A percentile compares a stretch with the other conserved stretches of the same genome.
These are phyloP conservation scores for Sclerotinia minor DNA, from an alignment of 2,329 filamentous ascomycete genomes.

Conservation along the genomic window DNA sequence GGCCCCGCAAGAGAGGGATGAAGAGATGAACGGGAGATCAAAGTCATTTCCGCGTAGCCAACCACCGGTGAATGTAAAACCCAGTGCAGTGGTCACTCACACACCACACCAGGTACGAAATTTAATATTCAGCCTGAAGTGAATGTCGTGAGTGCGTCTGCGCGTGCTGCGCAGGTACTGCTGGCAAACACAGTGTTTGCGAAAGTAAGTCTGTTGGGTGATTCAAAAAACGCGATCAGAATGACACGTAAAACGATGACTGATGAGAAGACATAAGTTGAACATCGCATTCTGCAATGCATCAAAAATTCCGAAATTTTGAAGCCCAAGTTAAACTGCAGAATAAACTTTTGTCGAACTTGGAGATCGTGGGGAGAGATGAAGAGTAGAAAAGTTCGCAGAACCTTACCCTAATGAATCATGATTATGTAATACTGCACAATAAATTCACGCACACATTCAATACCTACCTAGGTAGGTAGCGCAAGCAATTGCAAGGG, in stretches of 20 bases:
- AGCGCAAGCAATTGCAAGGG: not conserved
- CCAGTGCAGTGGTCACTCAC: slow-evolving; percentile 14
- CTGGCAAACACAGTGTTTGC: slow-evolving; percentile 1
- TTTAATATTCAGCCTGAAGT: slow-evolving; percentile 16
- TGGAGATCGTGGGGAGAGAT: not conserved
- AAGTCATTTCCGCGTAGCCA: slow-evolving; percentile 3
- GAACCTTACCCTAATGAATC: not conserved
- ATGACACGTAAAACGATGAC: not conserved
- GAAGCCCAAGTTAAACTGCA: not conserved
- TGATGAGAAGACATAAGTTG: not conserved
- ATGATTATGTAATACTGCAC: slow-evolving; percentile 4
- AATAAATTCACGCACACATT: not conserved
- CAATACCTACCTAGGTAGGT: not conserved
- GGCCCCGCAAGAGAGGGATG: not conserved
- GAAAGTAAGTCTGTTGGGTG: not conserved
- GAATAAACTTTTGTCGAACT: not conserved
- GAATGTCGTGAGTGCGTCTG: not conserved
- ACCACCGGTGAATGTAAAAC: slow-evolving; percentile 3
- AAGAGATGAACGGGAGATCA: not conserved
- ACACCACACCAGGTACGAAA: slow-evolving; percentile 19
- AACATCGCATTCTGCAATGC: not conserved
- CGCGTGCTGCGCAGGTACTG: slow-evolving; percentile 5
- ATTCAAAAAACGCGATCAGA: not conserved
- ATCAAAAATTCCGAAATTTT: not conserved
- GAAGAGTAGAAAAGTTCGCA: not conserved